A percentile compares a stretch with the other conserved stretches of the same genome.
phyloP scores from a whole-genome alignment of 1,284 basidiomycete species.

The Coniferiporia weirii region DNA sequence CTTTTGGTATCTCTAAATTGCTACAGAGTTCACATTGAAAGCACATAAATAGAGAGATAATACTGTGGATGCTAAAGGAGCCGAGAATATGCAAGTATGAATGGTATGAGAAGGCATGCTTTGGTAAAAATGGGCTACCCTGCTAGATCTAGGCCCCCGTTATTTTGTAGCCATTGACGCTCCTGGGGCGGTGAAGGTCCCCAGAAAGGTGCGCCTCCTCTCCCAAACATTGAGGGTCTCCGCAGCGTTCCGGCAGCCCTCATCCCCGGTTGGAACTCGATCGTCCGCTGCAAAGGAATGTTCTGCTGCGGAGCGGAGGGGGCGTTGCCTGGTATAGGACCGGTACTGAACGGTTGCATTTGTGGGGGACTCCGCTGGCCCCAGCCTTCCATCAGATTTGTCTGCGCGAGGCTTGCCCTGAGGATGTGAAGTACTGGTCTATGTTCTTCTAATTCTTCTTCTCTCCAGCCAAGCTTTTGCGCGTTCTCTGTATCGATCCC shows the following conservation, averaged over 20 bases:
- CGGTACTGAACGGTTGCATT: conserved; percentile 9
- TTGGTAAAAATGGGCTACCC: not conserved
- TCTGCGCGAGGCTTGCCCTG: not conserved
- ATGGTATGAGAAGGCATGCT: not conserved
- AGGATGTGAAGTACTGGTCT: conserved; percentile 8
- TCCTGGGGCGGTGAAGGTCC: conserved; percentile 5
- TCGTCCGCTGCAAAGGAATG: conserved; percentile 18
- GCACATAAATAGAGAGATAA: not conserved
- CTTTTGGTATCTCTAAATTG: too few relatives aligned
- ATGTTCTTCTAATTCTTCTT: conserved; percentile 24
- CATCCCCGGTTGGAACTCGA: conserved; percentile 25
- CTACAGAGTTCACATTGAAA: not conserved
- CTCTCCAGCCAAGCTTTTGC: conserved; percentile 39
- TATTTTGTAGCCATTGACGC: conserved; percentile 1
- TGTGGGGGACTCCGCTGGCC: conserved; percentile 10
- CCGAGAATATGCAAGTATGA: not conserved
- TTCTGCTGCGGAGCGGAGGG: conserved; percentile 2
- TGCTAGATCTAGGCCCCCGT: conserved; percentile 16
- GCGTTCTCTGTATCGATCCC: conserved; percentile 61
- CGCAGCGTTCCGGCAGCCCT: conserved; percentile 24
- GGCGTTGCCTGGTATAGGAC: conserved; percentile 10
- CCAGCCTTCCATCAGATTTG: conserved; percentile 9
- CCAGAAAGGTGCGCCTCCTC: conserved; percentile 23
- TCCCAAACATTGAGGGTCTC: conserved; percentile 29
- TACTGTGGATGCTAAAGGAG: not conserved